Base-by-base conservation (phyloP, 371 early-diverging fungal species). In the Parasitella parasitica region DNA sequence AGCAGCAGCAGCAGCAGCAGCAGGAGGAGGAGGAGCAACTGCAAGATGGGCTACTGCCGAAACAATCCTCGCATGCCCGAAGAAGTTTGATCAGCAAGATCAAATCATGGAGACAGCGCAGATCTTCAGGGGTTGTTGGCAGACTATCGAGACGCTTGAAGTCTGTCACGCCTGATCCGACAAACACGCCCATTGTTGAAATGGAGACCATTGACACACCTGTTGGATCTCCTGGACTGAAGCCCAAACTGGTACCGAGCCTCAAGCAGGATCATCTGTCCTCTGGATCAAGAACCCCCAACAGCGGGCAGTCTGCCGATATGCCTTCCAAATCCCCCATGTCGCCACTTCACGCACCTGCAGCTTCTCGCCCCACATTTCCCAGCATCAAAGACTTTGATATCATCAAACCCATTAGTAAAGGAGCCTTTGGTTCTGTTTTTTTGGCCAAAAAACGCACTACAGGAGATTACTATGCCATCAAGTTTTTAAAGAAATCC, bases 391-490 rank as follows among this genome's bases (percentile, higher is more conserved):
- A 91, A 69, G 96, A 96, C 69, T 96, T 89, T 71, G 93, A 94
- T 51, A 90, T 96, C 59, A 90, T 96, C 68, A 96, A 96, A 62
- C 94, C 96, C 1, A 96, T 96, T 54, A 90, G 90, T 62, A 92
- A 92, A 72, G 96, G 96, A 22, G 96, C 96, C 0, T 96, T 93
- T 81, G 96, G 96, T 7, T 89, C 91, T 3, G 96, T 96, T 0
- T 94, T 88, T 66, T 71, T 96, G 16, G 92, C 96, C 11, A 92
- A 91, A 62, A 94, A 94, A 70, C 84, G 88, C 13, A 75, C 89
- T 0, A 94, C 96, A 0, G 94, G 94, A 7, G 93, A 94, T 57
- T 92, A 92, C 60, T 94, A 80, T 75, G 96, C 96, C 0, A 93
- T 96, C 78, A 96, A 96, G 60, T 93, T 93, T 16, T 72, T 96